phyloP scores from a whole-genome alignment of 768 basidiomycete species.

The Daedalea quercina region DNA sequence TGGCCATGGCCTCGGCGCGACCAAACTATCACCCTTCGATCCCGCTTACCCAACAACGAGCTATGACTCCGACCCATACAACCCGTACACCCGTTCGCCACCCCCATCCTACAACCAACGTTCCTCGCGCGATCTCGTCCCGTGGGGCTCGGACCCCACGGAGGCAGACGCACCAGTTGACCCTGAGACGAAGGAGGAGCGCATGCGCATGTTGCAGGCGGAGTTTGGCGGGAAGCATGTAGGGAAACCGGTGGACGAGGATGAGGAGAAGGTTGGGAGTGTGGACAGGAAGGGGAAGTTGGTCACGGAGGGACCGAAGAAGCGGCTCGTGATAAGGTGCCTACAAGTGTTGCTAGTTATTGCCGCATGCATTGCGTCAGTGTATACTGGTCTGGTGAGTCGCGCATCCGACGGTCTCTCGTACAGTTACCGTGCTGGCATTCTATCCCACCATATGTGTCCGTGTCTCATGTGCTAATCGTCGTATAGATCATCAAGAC shows the following conservation, averaged over 20 bases:
- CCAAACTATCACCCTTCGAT: constrained; percentile 27
- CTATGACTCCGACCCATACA: constrained; percentile 21
- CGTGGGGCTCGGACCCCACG: constrained; percentile 46
- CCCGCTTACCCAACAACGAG: constrained; percentile 25
- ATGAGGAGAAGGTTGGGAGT: constrained; percentile 48
- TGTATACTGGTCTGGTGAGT: constrained; percentile 60
- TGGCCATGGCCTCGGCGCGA: constrained; percentile 9
- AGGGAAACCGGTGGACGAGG: constrained; percentile 32
- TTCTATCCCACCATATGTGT: not conserved
- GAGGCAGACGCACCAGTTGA: constrained; percentile 38
- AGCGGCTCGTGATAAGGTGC: constrained; percentile 42
- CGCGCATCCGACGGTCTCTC: not conserved
- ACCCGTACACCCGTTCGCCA: constrained; percentile 18
- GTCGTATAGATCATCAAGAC: constrained; percentile 47
- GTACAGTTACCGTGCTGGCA: not conserved
- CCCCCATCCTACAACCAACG: constrained; percentile 28
- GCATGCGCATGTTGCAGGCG: constrained; percentile 63
- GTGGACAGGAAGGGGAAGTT: constrained; percentile 51
- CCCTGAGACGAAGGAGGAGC: constrained; percentile 54
- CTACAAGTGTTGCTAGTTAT: constrained; percentile 45
- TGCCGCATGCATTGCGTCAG: constrained; percentile 45
- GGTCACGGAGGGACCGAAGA: constrained; percentile 58
- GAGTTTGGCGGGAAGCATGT: constrained; percentile 45
- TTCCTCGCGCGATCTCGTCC: constrained; percentile 29
- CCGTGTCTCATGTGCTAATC: not conserved